Percentiles rank a stretch among this genome's conserved stretches.
phyloP scores from a whole-genome alignment of 2,329 filamentous ascomycete species.

The Penicillium hesseltinei region DNA sequence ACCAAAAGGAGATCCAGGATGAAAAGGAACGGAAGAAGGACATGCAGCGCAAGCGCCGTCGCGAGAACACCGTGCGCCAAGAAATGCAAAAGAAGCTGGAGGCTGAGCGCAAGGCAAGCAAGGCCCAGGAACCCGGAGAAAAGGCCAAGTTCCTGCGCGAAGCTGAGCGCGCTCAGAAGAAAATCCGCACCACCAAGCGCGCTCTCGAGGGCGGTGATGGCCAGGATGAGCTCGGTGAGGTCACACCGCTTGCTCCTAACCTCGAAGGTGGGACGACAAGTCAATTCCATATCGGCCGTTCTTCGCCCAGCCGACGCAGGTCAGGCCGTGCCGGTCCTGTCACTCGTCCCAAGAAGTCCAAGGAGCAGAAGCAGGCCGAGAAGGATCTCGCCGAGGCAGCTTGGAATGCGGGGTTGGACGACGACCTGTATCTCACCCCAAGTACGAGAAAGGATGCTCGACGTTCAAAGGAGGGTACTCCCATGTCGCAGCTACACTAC shows the following conservation, averaged over 20 bases:
- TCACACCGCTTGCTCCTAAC: slow-evolving; percentile 72
- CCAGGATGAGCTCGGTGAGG: slow-evolving; percentile 68
- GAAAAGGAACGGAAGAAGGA: slow-evolving; percentile 99
- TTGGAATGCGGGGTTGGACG: slow-evolving; percentile 65
- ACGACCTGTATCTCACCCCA: slow-evolving; percentile 53
- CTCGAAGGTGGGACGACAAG: slow-evolving; percentile 82
- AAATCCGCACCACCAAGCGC: slow-evolving; percentile 84
- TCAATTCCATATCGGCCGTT: slow-evolving; percentile 71
- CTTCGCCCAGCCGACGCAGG: slow-evolving; percentile 52
- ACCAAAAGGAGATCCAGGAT: slow-evolving; percentile 82
- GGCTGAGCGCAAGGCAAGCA: slow-evolving; percentile 72
- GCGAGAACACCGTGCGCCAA: slow-evolving; percentile 90
- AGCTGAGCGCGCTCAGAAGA: slow-evolving; percentile 86
- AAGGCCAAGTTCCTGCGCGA: slow-evolving; percentile 77
- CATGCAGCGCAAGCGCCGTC: slow-evolving; percentile 94
- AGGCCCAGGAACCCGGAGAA: slow-evolving; percentile 78
- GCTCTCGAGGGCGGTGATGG: slow-evolving; percentile 79
- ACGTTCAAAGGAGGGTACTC: slow-evolving; percentile 44
- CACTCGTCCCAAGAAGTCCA: slow-evolving; percentile 83
- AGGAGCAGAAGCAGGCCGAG: slow-evolving; percentile 66
- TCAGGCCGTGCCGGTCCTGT: slow-evolving; percentile 51
- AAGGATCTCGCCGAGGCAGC: slow-evolving; percentile 80
- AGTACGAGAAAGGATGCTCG: slow-evolving; percentile 50
- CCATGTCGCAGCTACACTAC: slow-evolving; percentile 62
- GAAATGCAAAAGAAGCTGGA: slow-evolving; percentile 80